A percentile compares a stretch with the other conserved stretches of the same genome.
These are phyloP conservation scores for Tetrahymena malaccensis DNA, from an alignment of 73 alveolate genomes.

Conservation along the genomic window DNA sequence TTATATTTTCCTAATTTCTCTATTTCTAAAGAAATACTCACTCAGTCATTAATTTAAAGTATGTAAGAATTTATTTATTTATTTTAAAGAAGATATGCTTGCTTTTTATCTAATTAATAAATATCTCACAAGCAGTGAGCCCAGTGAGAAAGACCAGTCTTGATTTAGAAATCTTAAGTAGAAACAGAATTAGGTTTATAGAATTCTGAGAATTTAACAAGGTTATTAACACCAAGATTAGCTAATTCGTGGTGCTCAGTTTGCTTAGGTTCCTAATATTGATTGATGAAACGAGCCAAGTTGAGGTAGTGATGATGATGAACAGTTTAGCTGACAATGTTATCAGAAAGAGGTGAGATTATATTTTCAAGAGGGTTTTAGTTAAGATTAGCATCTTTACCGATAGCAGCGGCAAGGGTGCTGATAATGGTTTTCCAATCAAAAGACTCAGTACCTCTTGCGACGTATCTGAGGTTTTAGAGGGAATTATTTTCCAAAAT, in stretches of 20 bases:
- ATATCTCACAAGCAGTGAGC: background rate
- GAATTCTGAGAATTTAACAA: background rate
- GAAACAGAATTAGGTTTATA: background rate
- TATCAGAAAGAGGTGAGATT: background rate
- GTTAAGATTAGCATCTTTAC: background rate
- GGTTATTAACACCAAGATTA: background rate
- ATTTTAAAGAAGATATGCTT: background rate
- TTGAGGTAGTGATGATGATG: background rate
- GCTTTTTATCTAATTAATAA: background rate
- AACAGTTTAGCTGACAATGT: background rate
- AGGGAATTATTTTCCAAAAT: background rate
- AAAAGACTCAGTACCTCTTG: background rate
- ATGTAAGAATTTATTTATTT: background rate
- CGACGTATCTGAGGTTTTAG: background rate
- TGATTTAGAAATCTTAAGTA: background rate
- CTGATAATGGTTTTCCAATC: background rate
- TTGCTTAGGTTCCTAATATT: background rate
- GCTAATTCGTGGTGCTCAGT: background rate
- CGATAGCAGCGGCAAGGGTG: background rate
- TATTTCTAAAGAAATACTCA: background rate
- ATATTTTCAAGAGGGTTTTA: background rate
- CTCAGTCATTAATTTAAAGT: background rate
- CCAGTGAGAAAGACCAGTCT: background rate
- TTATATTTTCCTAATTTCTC: background rate
- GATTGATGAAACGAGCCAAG: background rate